Base-by-base conservation (phyloP, 2,329 filamentous ascomycete species). In the Mollisia scopiformis region DNA sequence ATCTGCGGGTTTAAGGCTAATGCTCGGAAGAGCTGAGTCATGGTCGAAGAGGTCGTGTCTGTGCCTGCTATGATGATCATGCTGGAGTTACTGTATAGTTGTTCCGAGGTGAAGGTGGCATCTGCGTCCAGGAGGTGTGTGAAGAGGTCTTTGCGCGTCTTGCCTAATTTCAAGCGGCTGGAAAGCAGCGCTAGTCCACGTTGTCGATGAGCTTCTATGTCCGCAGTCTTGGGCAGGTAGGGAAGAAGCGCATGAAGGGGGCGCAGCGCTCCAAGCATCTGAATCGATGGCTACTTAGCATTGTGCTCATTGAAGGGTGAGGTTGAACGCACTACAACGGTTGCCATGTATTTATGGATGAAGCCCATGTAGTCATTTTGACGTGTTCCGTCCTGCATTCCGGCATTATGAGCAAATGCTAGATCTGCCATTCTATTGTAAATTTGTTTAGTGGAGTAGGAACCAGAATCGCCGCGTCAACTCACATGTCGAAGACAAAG, bases 401-500 rank as follows among this genome's bases (percentile, higher is more conserved):
- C 55, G 2, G 57, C n/a, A 52, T 67, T 51, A 14, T 65, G 39
- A 6, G 55, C 59, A 50, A 67, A 67, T 21, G 52, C 55, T 4
- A 67, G 46, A 35, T 64, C 65, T 7, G 61, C 52, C 57, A 65
- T 67, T 30, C 64, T 66, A 23, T 14, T 14, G 25, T 10, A 14
- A 10, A 19, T 19, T 41, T 55, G 41, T 37, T 19, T 13, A 14
- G 27, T 19, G 4, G 10, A 11, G 6, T 27, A 23, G 7, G n/a
- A 19, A 6, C 21, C 13, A 19, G 7, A 51, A 19, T 3, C 3
- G 6, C 13, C 14, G 23, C 30, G n/a, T 25, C 21, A 6, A 56
- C 55, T 47, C 50, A 66, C 64, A 64, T 59, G 35, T 65, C 64
- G 31, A 66, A 66, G 13, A 58, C 46, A 21, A 66, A 33, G 23